A percentile compares a stretch with the other conserved stretches of the same genome.
These are phyloP conservation scores for Hirsutella minnesotensis DNA, from an alignment of 2,329 filamentous ascomycete genomes.

Conservation along the genomic window DNA sequence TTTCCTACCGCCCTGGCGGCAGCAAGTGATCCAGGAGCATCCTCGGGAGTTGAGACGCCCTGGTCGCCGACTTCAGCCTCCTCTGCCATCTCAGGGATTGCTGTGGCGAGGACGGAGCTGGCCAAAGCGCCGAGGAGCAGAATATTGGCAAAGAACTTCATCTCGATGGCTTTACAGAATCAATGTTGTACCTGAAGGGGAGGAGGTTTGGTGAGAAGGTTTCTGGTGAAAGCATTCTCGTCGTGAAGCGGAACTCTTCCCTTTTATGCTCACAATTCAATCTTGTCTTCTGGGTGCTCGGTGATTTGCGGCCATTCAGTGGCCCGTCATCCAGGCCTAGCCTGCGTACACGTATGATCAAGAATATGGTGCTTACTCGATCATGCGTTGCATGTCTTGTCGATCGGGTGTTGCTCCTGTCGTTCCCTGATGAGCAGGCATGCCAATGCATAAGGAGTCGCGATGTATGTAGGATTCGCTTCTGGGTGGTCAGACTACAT, in stretches of 20 bases:
- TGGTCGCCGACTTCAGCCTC: not conserved
- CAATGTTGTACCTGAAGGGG: not conserved
- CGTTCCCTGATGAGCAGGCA: not conserved
- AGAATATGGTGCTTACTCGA: too few species aligned
- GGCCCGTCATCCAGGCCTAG: too few species aligned
- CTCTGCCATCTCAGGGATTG: slow-evolving; percentile 1
- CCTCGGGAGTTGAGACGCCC: slow-evolving; percentile 1
- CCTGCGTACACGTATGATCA: too few species aligned
- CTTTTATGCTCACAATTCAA: too few species aligned
- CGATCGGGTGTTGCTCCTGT: not conserved
- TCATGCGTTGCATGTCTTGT: too few species aligned
- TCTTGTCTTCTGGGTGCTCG: too few species aligned
- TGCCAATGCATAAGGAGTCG: not conserved
- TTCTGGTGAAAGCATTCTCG: too few species aligned
- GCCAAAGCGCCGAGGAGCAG: slow-evolving; percentile 1
- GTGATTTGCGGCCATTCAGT: too few species aligned
- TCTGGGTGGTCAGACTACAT: not conserved
- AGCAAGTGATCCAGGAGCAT: not conserved
- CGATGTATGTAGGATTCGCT: not conserved
- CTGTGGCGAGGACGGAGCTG: slow-evolving; percentile 1
- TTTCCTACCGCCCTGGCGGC: not conserved
- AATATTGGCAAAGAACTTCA: not conserved
- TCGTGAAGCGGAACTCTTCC: too few species aligned
- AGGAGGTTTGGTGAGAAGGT: too few species aligned
- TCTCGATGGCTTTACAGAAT: not conserved